These are phyloP conservation scores for Bretschneidera sinensis DNA, from an alignment of 345 rosid species.

Conservation along the genomic window DNA sequence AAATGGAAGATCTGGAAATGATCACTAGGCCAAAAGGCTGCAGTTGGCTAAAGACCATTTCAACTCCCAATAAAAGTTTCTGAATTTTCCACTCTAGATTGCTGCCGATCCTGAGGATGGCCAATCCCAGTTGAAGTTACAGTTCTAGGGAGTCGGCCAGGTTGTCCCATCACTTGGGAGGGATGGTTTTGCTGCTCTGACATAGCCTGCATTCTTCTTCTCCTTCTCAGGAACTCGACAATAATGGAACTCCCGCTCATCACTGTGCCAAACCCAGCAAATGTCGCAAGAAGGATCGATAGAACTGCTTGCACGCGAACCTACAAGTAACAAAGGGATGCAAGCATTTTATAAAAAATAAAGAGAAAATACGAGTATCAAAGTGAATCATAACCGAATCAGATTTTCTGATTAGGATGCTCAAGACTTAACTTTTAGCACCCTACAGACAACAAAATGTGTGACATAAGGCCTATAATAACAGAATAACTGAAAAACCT, in stretches of 20 bases:
- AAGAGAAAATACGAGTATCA: not conserved
- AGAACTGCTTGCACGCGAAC: slow-evolving; percentile 66
- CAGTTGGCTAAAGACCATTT: too few relatives aligned
- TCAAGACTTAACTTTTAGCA: too few relatives aligned
- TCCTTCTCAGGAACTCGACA: slow-evolving; percentile 75
- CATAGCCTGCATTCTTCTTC: slow-evolving; percentile 43
- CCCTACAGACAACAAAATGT: too few relatives aligned
- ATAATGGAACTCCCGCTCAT: slow-evolving; percentile 81
- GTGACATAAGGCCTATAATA: too few relatives aligned
- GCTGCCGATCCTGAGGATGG: too few relatives aligned
- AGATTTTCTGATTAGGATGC: not conserved
- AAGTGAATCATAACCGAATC: not conserved
- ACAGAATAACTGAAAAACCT: too few relatives aligned
- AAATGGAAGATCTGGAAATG: too few relatives aligned
- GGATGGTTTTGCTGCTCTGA: slow-evolving; percentile 21
- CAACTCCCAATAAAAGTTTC: too few relatives aligned
- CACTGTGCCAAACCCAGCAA: slow-evolving; percentile 76
- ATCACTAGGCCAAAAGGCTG: too few relatives aligned
- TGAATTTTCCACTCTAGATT: too few relatives aligned
- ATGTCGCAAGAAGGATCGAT: slow-evolving; percentile 70
- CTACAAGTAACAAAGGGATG: slow-evolving; percentile 23
- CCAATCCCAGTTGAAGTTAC: too few relatives aligned
- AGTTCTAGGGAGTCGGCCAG: slow-evolving; percentile 30
- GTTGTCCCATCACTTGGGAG: slow-evolving; percentile 19
- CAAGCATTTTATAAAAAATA: not conserved